Base-by-base conservation (phyloP, 176 grass and related monocot genomes). In the Musa troglodytarum region DNA sequence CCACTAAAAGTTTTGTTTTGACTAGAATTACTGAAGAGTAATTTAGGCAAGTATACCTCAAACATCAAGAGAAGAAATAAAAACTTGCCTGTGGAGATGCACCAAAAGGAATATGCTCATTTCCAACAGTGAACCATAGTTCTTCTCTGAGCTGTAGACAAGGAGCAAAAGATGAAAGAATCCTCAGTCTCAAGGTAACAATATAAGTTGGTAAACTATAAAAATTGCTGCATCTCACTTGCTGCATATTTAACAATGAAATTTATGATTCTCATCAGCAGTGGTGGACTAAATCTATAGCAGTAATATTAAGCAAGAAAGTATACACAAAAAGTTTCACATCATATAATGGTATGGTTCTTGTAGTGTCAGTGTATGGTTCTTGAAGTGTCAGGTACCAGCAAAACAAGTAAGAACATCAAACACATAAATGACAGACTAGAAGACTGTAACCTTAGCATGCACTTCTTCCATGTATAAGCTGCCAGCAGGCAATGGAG, bases 401-500 rank as follows among this genome's bases (percentile, higher is more conserved):
- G 34, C 34, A 26, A 54, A 17, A 74, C 16, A 22, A 20, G 50
- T 20, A 71, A 71, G 34, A 51, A 21, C 69, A 71, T 51, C 50
- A 34, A n/a, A 62, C 13, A 17, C 57, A 62, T 19, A 29, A 24
- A 69, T 16, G 67, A 17, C 9, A 17, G 34, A 49, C 7, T 9
- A 19, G 11, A 70, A 50, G 55, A 76, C 24, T 72, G 50, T 72
- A 28, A 99, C 95, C 88, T 94, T 99, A 0, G 88, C 91, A 49
- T 94, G 95, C 75, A 99, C 81, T 70, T 99, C 95, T 84, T 99
- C 95, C 95, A 99, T 99, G 78, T 99, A 99, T 51, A 99, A 74
- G 75, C 84, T 94, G 69, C 95, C 95, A 68, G 82, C 34, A 71
- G 91, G 88, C 53, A 99, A 81, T 25, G 88, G 78, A 80, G 95